phyloP scores from a whole-genome alignment of 2,329 filamentous ascomycete species.

The Cercospora canescens region DNA sequence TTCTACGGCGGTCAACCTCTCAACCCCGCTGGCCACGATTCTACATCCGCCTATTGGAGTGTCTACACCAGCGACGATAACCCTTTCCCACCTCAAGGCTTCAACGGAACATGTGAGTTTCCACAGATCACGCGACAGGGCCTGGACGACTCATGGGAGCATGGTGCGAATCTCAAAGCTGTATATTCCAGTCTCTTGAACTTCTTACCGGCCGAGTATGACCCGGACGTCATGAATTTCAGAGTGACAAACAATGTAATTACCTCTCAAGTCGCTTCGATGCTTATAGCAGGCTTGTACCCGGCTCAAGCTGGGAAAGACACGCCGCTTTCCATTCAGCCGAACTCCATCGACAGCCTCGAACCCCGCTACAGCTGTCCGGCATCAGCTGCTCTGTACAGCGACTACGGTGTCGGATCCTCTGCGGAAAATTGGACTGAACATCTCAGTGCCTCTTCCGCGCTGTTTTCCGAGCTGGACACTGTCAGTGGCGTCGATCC shows the following conservation, averaged over 20 bases:
- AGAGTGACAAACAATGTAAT: slow-evolving; percentile 81
- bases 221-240: slow-evolving; percentile 56
- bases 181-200: slow-evolving; percentile 70
- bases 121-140: slow-evolving; percentile 75
- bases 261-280: slow-evolving; percentile 76
- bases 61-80: slow-evolving; percentile 63
- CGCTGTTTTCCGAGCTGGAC: slow-evolving; percentile 64
- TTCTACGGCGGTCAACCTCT: slow-evolving; percentile 68
- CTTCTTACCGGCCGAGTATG: slow-evolving; percentile 61
- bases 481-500: slow-evolving; percentile 64
- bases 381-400: slow-evolving; percentile 48
- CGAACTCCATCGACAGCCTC: slow-evolving; percentile 65
- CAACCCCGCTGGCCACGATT: slow-evolving; percentile 45
- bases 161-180: slow-evolving; percentile 73
- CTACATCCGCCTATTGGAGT: slow-evolving; percentile 65
- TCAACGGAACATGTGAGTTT: slow-evolving; percentile 74
- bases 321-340: slow-evolving; percentile 48
- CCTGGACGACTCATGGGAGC: slow-evolving; percentile 71
- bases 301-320: slow-evolving; percentile 33
- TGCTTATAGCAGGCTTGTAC: slow-evolving; percentile 73
- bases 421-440: slow-evolving; percentile 57
- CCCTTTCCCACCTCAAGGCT: slow-evolving; percentile 66
- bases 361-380: slow-evolving; percentile 72
- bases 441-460: slow-evolving; percentile 60
- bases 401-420: slow-evolving; percentile 48